phyloP scores from a whole-genome alignment of 768 basidiomycete species.

The Boletellus ananiceps region DNA sequence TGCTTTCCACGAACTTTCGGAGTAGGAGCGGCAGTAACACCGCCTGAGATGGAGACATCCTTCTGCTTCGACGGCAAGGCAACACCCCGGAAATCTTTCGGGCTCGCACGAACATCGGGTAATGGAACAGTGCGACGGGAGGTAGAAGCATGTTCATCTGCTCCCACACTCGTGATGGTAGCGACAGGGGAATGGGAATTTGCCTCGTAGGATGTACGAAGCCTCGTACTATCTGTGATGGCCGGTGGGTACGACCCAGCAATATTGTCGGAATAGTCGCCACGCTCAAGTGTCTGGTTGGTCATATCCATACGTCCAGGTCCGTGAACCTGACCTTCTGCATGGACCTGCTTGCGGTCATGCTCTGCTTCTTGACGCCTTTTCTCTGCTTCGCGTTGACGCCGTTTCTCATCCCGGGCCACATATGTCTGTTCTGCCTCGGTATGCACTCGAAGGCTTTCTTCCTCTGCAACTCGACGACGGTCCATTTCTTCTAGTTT shows the following conservation, averaged over 20 bases:
- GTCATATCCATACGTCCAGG: background rate
- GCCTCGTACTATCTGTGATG: constrained; percentile 24
- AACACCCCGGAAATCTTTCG: constrained; percentile 1
- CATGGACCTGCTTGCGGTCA: background rate
- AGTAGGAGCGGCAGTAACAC: constrained; percentile 10
- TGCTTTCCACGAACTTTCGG: background rate
- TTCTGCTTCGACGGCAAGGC: background rate
- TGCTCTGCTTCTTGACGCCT: constrained; percentile 6
- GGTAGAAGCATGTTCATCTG: background rate
- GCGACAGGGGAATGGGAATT: background rate
- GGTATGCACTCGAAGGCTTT: constrained; percentile 2
- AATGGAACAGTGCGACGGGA: background rate
- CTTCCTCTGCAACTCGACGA: constrained; percentile 15
- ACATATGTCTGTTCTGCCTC: constrained; percentile 12
- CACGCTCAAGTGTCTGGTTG: constrained; percentile 1
- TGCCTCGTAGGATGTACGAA: constrained; percentile 20
- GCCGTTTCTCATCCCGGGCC: constrained; percentile 2
- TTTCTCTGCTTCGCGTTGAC: constrained; percentile 5
- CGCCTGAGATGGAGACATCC: constrained; percentile 12
- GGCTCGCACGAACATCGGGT: background rate
- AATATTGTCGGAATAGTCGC: background rate
- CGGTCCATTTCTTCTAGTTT: constrained; percentile 19
- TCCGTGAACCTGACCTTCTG: constrained; percentile 5
- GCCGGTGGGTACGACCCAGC: constrained; percentile 24
- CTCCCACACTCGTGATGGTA: constrained; percentile 1